Base-by-base conservation (phyloP, 768 basidiomycete species). In the Tulasnella sp. region DNA sequence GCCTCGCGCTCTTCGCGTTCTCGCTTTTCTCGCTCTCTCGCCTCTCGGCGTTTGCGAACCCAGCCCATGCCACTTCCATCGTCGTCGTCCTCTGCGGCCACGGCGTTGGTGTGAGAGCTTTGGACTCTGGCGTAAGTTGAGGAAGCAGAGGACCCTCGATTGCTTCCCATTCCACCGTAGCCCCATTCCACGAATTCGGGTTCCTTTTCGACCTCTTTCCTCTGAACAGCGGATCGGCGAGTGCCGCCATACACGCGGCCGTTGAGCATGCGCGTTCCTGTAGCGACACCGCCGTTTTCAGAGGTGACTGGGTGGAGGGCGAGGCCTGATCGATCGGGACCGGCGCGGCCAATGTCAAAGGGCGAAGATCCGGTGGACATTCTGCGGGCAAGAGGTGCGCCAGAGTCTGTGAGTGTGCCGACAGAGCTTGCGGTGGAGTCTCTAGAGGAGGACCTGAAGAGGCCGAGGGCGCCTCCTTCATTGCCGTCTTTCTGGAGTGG, bases 111-210 rank as follows among this genome's bases (percentile, higher is more conserved):
- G 0, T 82, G 83, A 8, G 80, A 82, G 71, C 85, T 84, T 78
- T 87, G 86, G 8, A 88, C 62, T 36, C 85, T 81, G 38, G 84
- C 86, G 86, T 85, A 88, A 42, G 82, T 80, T 34, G 82, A 83
- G 19, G 83, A 85, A 16, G 86, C 85, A 62, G 85, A 87, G 74
- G 77, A 79, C 76, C 48, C 83, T 81, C 82, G 83, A 31, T 80
- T 75, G 74, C 88, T 89, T 38, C 95, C 95, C 92, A 95, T 92
- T 2, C 93, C 93, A 42, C 93, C 93, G 79, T 93, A 94, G 0
- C 95, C 95, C 95, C 95, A 97, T 85, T 97, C 95, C 21, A 95
- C 94, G 82, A 97, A 97, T 83, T 92, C 92, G 42, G 93, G 92
- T 81, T 94, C 93, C 31, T 79, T 81, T 71, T 79, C 81, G 56